These are phyloP conservation scores for Collybia sp. DNA, from an alignment of 768 basidiomycete species.

Conservation along the genomic window DNA sequence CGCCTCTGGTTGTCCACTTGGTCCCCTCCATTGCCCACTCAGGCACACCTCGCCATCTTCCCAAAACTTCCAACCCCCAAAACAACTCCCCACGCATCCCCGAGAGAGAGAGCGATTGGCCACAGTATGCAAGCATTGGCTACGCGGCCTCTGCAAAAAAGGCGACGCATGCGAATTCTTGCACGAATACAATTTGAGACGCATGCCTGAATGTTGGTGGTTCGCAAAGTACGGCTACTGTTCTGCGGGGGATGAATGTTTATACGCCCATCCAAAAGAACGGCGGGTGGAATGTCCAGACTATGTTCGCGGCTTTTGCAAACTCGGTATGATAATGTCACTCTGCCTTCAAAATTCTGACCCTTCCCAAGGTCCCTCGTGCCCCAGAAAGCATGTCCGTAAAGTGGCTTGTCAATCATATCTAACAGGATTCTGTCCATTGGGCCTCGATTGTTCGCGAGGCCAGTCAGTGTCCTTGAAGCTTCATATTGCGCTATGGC, in stretches of 20 bases:
- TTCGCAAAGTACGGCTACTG: constrained; percentile 98
- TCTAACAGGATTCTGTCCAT: constrained; percentile 88
- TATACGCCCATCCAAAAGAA: constrained; percentile 94
- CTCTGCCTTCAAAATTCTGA: constrained; percentile 1
- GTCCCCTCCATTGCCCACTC: constrained; percentile 86
- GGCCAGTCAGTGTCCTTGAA: constrained; percentile 68
- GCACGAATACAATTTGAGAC: constrained; percentile 96
- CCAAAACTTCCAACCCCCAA: constrained; percentile 87
- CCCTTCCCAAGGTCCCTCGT: constrained; percentile 61
- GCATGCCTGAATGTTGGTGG: constrained; percentile 99
- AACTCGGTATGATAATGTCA: constrained; percentile 59
- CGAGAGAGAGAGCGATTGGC: constrained; percentile 78
- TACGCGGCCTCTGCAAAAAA: constrained; percentile 97
- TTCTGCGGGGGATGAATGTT: constrained; percentile 93
- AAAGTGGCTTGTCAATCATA: constrained; percentile 89
- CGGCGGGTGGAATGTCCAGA: constrained; percentile 91
- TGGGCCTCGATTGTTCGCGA: constrained; percentile 81
- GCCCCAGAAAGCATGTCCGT: constrained; percentile 90
- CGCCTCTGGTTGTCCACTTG: constrained; percentile 83
- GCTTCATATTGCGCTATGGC: constrained; percentile 6
- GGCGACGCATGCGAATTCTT: constrained; percentile 97
- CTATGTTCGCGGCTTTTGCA: constrained; percentile 94
- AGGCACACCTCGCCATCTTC: constrained; percentile 87
- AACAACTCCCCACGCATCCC: constrained; percentile 77
- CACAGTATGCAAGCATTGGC: constrained; percentile 99